Evolutionary conservation across 75 land plant genomes (phyloP).

Genomic region (Pinus albicaulis): DNA sequence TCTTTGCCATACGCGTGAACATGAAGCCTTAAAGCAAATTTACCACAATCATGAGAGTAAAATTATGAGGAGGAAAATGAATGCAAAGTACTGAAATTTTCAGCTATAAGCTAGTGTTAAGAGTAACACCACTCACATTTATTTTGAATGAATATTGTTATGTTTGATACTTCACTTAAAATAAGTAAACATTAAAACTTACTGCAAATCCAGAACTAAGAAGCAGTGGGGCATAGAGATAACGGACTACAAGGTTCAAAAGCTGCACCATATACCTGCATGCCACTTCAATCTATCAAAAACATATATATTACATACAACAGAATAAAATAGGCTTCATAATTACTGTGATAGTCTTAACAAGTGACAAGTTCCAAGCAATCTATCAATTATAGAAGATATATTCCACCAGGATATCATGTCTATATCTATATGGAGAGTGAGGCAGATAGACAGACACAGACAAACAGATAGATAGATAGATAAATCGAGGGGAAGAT

Average conservation of each 20-base stretch:
- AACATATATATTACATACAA: not conserved
- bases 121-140: not conserved
- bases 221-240: constrained; percentile 71
- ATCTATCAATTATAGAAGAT: not conserved
- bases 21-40: constrained; percentile 65
- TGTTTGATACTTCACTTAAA: not conserved
- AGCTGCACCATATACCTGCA: constrained; percentile 91
- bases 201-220: constrained; percentile 88
- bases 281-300: not conserved
- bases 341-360: not conserved
- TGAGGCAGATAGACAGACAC: not conserved
- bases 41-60: not conserved
- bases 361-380: not conserved
- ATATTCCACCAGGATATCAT: not conserved
- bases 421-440: not conserved
- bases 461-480: not conserved
- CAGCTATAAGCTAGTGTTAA: not conserved
- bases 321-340: not conserved
- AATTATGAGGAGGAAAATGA: not conserved
- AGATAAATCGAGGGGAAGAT: too few relatives aligned
- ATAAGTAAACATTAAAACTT: constrained; percentile 17
- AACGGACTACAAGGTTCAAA: constrained; percentile 62
- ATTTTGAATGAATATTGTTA: not conserved
- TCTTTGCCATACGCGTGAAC: constrained; percentile 90
- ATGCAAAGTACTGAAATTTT: not conserved